A percentile compares a stretch with the other conserved stretches of the same genome.
These are phyloP conservation scores for Lentinus brumalis DNA, from an alignment of 768 basidiomycete genomes.

Conservation along the genomic window DNA sequence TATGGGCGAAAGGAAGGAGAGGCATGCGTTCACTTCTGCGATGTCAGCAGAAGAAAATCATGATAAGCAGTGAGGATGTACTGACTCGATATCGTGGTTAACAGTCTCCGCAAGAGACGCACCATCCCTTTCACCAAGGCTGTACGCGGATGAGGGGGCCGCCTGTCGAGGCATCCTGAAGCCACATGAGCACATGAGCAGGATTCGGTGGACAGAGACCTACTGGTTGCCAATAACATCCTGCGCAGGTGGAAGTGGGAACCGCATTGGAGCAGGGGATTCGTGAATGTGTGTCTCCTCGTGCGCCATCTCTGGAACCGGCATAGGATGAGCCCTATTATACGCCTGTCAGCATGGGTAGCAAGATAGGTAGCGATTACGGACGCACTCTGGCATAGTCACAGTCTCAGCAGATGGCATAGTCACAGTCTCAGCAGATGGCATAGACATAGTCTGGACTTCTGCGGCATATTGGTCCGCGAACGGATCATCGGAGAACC, in stretches of 20 bases:
- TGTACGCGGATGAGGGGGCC: slow-evolving; percentile 20
- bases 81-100: slow-evolving; percentile 22
- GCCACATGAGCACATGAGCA: background rate
- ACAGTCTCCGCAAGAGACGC: slow-evolving; percentile 5
- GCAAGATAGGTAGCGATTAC: too few species aligned
- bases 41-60: background rate
- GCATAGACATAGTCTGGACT: background rate
- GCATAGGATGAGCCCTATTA: background rate
- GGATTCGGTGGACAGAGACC: background rate
- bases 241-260: slow-evolving; percentile 46
- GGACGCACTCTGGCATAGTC: slow-evolving; percentile 37
- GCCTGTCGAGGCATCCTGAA: slow-evolving; percentile 19
- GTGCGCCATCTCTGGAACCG: slow-evolving; percentile 1
- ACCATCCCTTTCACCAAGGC: slow-evolving; percentile 18
- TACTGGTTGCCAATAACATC: slow-evolving; percentile 42
- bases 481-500: slow-evolving; percentile 28
- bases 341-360: background rate
- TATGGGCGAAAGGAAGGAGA: slow-evolving; percentile 37
- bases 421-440: too few species aligned
- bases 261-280: slow-evolving; percentile 32
- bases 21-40: slow-evolving; percentile 53
- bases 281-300: slow-evolving; percentile 11
- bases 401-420: background rate
- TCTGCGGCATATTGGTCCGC: slow-evolving; percentile 26
- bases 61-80: background rate